Conservation (phyloP, 163 green algal species). For the Volvox carteri region DNA sequence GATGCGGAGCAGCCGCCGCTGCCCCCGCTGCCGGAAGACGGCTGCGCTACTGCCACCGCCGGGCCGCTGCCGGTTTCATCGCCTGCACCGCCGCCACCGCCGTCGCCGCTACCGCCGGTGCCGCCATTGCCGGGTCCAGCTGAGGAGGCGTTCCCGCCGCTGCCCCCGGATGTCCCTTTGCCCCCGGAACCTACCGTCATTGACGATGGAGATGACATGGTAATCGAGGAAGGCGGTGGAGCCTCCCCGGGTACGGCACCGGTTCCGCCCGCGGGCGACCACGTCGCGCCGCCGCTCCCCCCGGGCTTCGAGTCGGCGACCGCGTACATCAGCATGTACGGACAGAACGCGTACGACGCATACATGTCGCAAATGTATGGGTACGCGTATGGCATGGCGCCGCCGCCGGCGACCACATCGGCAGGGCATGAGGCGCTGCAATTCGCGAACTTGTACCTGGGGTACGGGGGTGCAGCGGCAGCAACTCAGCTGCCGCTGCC, state of each 20-base stretch:
- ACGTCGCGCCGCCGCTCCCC: slow-evolving; percentile 11
- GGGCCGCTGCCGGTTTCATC: slow-evolving; percentile 2
- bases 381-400: slow-evolving; percentile 47
- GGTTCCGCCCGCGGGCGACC: background rate
- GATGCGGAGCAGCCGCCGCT: background rate
- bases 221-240: slow-evolving; percentile 1
- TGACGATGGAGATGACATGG: slow-evolving; percentile 40
- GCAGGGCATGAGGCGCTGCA: slow-evolving; percentile 44
- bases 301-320: slow-evolving; percentile 33
- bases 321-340: slow-evolving; percentile 34
- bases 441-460: slow-evolving; percentile 39
- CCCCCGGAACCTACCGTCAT: background rate
- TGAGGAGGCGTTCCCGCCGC: slow-evolving; percentile 2
- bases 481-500: background rate
- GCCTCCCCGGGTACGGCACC: background rate
- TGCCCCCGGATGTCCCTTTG: background rate
- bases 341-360: background rate
- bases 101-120: slow-evolving; percentile 9
- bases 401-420: slow-evolving; percentile 28
- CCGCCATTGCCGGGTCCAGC: background rate
- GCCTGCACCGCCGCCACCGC: background rate
- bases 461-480: background rate
- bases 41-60: background rate
- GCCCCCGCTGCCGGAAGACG: background rate
- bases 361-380: slow-evolving; percentile 50